These are phyloP conservation scores for Chaetomium globosum DNA, from an alignment of 2,329 filamentous ascomycete genomes.

Conservation along the genomic window DNA sequence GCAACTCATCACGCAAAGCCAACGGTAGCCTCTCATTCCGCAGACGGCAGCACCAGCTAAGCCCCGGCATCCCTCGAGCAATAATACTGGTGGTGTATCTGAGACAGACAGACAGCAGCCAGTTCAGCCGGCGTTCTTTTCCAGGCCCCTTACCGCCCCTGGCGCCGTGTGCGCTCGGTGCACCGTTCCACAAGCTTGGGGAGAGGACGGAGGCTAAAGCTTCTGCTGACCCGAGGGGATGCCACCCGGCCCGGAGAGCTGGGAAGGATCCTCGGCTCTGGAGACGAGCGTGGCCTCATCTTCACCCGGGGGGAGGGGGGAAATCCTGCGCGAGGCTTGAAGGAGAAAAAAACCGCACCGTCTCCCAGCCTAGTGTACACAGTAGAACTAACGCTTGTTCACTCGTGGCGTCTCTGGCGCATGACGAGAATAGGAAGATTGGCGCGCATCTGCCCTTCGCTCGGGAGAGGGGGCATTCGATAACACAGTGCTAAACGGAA, in stretches of 20 bases:
- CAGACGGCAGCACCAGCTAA: not conserved
- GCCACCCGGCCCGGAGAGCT: not conserved
- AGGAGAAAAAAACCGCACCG: not conserved
- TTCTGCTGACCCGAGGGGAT: not conserved
- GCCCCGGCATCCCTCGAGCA: not conserved
- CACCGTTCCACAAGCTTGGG: not conserved
- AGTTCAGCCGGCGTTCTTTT: not conserved
- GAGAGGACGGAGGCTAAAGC: not conserved
- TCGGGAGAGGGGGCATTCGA: not conserved
- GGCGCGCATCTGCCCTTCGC: not conserved
- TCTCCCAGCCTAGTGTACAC: not conserved
- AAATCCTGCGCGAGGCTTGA: not conserved
- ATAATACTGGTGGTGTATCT: not conserved
- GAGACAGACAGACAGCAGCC: not conserved
- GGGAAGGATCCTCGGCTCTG: not conserved
- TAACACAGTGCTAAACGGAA: not conserved
- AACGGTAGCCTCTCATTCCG: not conserved
- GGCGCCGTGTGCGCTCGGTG: not conserved
- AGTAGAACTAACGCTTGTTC: not conserved
- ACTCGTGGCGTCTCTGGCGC: slow-evolving; percentile 8
- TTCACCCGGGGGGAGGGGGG: no score
- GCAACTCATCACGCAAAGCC: not conserved
- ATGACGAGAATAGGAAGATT: not conserved
- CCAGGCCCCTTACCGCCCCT: not conserved
- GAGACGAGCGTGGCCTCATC: not conserved